Conservation (phyloP, 176 grass and related monocot species). For the Coix lacrymajobi region DNA sequence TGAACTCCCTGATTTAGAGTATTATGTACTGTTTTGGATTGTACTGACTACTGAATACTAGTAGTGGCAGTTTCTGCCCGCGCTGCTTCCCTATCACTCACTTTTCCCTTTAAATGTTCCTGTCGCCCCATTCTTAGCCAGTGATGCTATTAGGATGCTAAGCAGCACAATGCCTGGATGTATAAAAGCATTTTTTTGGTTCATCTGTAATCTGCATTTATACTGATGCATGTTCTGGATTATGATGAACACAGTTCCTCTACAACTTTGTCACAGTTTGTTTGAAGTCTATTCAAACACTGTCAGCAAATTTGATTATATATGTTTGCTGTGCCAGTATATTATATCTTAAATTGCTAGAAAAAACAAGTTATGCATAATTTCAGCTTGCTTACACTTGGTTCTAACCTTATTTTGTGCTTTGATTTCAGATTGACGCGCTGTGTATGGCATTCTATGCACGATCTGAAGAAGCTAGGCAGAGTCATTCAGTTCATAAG, state of each 20-base stretch:
- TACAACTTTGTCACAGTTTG: neutral
- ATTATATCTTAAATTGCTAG: neutral
- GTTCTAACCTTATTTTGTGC: slow-evolving; percentile 9
- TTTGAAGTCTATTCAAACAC: neutral
- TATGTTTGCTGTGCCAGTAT: neutral
- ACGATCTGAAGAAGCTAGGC: slow-evolving; percentile 93
- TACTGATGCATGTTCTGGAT: neutral
- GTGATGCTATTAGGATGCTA: neutral
- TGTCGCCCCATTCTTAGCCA: neutral
- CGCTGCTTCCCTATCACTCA: neutral
- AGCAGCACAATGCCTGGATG: neutral
- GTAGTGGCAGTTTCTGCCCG: neutral
- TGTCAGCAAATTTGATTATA: neutral
- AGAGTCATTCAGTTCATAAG: slow-evolving; percentile 96
- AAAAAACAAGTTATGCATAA: neutral
- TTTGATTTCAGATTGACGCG: slow-evolving; percentile 79
- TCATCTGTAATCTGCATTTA: neutral
- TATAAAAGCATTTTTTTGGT: neutral
- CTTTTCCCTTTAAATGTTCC: neutral
- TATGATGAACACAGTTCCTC: neutral
- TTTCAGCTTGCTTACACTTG: slow-evolving; percentile 27
- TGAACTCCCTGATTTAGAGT: neutral
- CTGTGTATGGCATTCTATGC: slow-evolving; percentile 98
- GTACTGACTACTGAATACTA: too few species aligned
- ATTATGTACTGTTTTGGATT: neutral